Evolutionary conservation across 208 protist species (phyloP).

Genomic region (Vickermania spadyakhi): DNA sequence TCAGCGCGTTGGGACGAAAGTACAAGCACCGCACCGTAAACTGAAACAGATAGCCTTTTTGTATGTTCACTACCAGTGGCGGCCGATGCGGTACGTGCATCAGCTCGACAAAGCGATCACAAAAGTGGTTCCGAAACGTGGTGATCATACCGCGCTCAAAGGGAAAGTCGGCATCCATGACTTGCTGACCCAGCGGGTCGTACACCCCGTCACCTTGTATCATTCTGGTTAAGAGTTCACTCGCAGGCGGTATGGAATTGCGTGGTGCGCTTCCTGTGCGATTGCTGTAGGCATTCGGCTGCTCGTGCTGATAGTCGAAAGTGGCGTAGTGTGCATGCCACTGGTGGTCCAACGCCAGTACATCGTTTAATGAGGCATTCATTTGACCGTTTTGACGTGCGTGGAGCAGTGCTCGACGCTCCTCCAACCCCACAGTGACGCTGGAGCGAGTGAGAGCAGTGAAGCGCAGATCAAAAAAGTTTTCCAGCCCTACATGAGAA

Average conservation of each 20-base stretch:
- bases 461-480: neutral
- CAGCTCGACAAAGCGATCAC: neutral
- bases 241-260: neutral
- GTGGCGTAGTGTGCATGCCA: neutral
- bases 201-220: neutral
- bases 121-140: neutral
- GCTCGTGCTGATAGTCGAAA: neutral
- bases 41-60: neutral
- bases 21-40: neutral
- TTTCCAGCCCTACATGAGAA: neutral
- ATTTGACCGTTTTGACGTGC: neutral
- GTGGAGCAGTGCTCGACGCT: too few species aligned
- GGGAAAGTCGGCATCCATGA: neutral
- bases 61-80: neutral
- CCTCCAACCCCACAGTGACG: neutral
- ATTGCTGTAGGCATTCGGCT: neutral
- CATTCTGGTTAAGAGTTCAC: neutral
- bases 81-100: neutral
- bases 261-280: neutral
- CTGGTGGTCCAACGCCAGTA: neutral
- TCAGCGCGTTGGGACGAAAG: neutral
- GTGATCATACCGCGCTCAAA: neutral
- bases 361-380: neutral
- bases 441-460: neutral
- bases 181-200: neutral